Percentiles rank a stretch among this genome's conserved stretches.
phyloP scores from a whole-genome alignment of 1,139 yeast species.

The Saccharomyces hybrid region DNA sequence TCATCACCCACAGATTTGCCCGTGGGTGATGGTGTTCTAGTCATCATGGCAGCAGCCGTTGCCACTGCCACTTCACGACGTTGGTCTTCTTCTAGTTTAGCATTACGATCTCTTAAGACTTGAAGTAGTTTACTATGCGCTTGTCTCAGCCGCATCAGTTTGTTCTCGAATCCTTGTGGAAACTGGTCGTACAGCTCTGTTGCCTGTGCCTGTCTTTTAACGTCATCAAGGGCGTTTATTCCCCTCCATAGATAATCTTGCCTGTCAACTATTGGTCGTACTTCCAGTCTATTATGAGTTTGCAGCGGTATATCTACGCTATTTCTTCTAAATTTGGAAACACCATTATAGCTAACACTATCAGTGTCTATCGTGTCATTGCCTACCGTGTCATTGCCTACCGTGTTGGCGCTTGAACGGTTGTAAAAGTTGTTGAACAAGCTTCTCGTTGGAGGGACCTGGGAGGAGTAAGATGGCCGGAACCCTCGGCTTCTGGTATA shows the following conservation, averaged over 20 bases:
- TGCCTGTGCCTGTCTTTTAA: constrained; percentile 52
- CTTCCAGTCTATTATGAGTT: constrained; percentile 31
- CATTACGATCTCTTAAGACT: constrained; percentile 38
- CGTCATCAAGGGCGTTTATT: constrained; percentile 72
- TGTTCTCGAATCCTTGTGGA: constrained; percentile 50
- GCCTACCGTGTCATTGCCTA: background rate
- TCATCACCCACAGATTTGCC: background rate
- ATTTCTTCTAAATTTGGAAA: background rate
- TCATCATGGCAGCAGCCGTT: constrained; percentile 6
- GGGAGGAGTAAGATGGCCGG: background rate
- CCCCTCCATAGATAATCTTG: constrained; percentile 82
- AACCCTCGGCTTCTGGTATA: background rate
- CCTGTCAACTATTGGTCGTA: constrained; percentile 46
- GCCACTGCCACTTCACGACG: constrained; percentile 10
- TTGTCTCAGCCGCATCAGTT: constrained; percentile 46
- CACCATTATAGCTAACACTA: background rate
- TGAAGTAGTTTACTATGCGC: constrained; percentile 54
- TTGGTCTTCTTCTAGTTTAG: constrained; percentile 12
- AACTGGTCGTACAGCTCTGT: constrained; percentile 42
- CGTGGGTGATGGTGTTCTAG: constrained; percentile 3
- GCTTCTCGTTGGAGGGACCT: background rate
- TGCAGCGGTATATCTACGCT: background rate
- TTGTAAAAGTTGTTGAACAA: background rate
- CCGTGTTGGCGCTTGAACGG: background rate
- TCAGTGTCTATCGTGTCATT: background rate